Base-by-base conservation (phyloP, 106 monocot species). In the Allium fistulosum region DNA sequence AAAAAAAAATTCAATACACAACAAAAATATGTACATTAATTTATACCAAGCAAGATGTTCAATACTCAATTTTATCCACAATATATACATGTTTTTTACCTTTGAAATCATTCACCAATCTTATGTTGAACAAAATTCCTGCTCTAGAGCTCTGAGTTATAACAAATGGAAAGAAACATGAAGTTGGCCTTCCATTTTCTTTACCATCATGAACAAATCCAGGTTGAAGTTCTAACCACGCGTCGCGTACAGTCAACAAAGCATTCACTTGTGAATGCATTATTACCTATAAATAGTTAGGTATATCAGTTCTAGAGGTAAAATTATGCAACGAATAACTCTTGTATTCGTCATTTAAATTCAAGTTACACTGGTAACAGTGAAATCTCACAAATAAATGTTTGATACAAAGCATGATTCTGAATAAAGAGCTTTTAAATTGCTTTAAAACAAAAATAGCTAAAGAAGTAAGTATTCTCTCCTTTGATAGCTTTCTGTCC, bases 211-310 rank as follows among this genome's bases (percentile, higher is more conserved):
- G 90, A 48, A 82, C 76, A 78, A 93, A 90, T 62, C 92, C 99
- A 71, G 73, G 68, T 83, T 93, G 90, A 75, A 99, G 87, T 76
- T 99, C 90, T 53, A 99, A 70, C 87, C 80, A 85, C 15, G 83
- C 87, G 79, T 99, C 99, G 72, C 77, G 68, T 66, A 99, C 48
- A 26, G 68, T 69, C 63, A 99, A 26, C 68, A 79, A 76, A 62
- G 93, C 99, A 78, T 87, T 92, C 65, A 99, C 92, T 85, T 89
- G 85, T 28, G 99, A 99, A 71, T 87, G 89, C 49, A 99, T 51
- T 71, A 83, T 83, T 26, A 92, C 90, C 99, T 99, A 69, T n/a
- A 76, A 8, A 76, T 4, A 62, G 37, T 37, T n/a, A 63, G 9
- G 17, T 11, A 64, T 13, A 65, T 50, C 48, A 65, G 48, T 18